Evolutionary conservation across 768 basidiomycete species (phyloP).

Genomic region (Termitomyces titanicus): DNA sequence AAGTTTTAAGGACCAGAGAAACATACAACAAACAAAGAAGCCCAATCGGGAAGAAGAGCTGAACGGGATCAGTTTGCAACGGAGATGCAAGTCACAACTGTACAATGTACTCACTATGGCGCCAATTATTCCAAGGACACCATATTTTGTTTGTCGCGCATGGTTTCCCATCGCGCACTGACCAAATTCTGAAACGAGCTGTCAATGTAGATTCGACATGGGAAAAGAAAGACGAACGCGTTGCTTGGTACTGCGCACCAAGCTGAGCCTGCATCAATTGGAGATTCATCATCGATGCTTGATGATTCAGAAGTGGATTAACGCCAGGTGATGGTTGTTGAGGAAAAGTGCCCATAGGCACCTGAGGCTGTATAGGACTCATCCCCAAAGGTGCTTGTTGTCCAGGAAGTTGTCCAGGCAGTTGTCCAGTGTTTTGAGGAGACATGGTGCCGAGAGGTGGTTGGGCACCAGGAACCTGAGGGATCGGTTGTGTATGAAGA

Average conservation of each 20-base stretch:
- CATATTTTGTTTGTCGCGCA: slow-evolving; percentile 18
- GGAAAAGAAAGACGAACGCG: slow-evolving; percentile 7
- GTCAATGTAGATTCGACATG: background rate
- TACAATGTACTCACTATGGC: slow-evolving; percentile 19
- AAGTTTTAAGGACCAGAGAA: background rate
- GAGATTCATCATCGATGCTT: background rate
- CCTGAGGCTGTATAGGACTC: background rate
- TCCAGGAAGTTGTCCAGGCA: too few species aligned
- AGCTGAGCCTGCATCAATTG: slow-evolving; percentile 4
- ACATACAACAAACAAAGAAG: slow-evolving; percentile 20
- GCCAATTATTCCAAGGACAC: slow-evolving; percentile 21
- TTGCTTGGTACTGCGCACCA: slow-evolving; percentile 11
- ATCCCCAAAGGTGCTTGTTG: background rate
- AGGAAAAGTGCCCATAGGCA: background rate
- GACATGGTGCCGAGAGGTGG: background rate
- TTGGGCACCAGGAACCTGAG: background rate
- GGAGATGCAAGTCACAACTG: background rate
- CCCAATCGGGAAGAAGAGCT: slow-evolving; percentile 24
- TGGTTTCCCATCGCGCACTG: slow-evolving; percentile 21
- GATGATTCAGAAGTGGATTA: background rate
- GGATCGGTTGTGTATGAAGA: background rate
- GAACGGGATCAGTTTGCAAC: background rate
- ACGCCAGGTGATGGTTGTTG: background rate
- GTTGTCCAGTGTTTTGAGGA: slow-evolving; percentile 1
- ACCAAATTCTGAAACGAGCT: slow-evolving; percentile 13